Evolutionary conservation across 495 filamentous ascomycete species (phyloP).

Genomic region (Penicillium subrubescens): DNA sequence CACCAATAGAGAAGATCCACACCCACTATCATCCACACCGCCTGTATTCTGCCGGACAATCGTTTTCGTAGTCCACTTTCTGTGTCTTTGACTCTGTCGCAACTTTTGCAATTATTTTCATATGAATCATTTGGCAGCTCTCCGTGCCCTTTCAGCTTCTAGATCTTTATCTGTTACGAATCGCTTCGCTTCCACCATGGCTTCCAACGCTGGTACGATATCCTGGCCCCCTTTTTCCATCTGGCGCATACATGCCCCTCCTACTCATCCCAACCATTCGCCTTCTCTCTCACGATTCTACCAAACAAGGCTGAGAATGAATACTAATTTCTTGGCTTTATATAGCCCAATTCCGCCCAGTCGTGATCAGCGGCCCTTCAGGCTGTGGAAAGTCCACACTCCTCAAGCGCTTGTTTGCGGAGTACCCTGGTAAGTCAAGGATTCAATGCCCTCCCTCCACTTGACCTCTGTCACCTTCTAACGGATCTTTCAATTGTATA

Average conservation of each 20-base stretch:
- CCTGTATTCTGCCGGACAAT: slow-evolving; percentile 23
- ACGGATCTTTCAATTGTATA: not conserved
- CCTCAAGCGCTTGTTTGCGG: slow-evolving; percentile 67
- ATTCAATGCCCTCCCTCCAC: not conserved
- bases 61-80: slow-evolving; percentile 10
- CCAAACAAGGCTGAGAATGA: not conserved
- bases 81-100: not conserved
- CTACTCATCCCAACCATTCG: not conserved
- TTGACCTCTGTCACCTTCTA: not conserved
- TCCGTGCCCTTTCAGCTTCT: slow-evolving; percentile 12
- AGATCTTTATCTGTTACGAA: not conserved
- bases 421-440: slow-evolving; percentile 71
- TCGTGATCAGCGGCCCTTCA: slow-evolving; percentile 85
- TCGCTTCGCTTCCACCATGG: slow-evolving; percentile 27
- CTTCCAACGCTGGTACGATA: slow-evolving; percentile 31
- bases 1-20: slow-evolving; percentile 17
- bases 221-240: not conserved
- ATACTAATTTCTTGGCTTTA: slow-evolving; percentile 9
- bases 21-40: slow-evolving; percentile 2
- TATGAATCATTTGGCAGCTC: slow-evolving; percentile 29
- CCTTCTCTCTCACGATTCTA: not conserved
- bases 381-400: slow-evolving; percentile 91
- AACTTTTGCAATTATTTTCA: slow-evolving; percentile 1
- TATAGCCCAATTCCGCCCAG: slow-evolving; percentile 56
- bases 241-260: slow-evolving; percentile 2